Conservation (phyloP, 345 rosid species). For the Turritis glabra region DNA sequence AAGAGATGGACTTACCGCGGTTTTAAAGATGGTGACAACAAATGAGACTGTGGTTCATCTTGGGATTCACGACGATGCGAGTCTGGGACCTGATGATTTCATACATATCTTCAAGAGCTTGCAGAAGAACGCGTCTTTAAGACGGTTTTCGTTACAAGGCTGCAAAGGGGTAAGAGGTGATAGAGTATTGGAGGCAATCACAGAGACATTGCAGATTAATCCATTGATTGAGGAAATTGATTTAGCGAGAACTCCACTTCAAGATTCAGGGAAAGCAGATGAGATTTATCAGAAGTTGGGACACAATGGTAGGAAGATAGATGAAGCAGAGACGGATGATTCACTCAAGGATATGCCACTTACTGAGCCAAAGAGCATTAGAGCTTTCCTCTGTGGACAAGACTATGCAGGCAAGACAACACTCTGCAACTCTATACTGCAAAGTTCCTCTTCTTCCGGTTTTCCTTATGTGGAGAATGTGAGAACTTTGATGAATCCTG, state of each 20-base stretch:
- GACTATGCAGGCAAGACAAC: slow-evolving; percentile 91
- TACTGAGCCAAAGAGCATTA: slow-evolving; percentile 74
- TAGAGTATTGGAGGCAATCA: slow-evolving; percentile 58
- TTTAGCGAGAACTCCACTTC: slow-evolving; percentile 76
- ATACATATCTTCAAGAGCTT: slow-evolving; percentile 67
- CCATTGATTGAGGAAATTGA: slow-evolving; percentile 88
- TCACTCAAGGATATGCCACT: slow-evolving; percentile 86
- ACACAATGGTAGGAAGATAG: slow-evolving; percentile 58
- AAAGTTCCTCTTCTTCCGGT: slow-evolving; percentile 65
- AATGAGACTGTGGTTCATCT: slow-evolving; percentile 67
- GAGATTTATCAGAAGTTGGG: slow-evolving; percentile 75
- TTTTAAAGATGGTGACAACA: slow-evolving; percentile 71
- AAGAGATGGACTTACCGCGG: slow-evolving; percentile 76
- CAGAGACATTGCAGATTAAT: slow-evolving; percentile 79
- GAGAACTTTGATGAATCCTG: slow-evolving; percentile 75
- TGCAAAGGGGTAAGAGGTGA: slow-evolving; percentile 89
- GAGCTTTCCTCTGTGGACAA: slow-evolving; percentile 94
- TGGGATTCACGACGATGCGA: slow-evolving; percentile 70
- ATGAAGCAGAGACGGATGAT: slow-evolving; percentile 63
- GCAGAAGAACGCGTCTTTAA: slow-evolving; percentile 74
- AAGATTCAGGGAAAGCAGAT: slow-evolving; percentile 66
- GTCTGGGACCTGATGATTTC: slow-evolving; percentile 74
- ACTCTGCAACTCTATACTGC: slow-evolving; percentile 70
- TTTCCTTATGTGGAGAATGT: slow-evolving; percentile 80
- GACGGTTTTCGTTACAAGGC: slow-evolving; percentile 75